Conservation (phyloP, 352 stramenopile species). For the Pythium sp. region DNA sequence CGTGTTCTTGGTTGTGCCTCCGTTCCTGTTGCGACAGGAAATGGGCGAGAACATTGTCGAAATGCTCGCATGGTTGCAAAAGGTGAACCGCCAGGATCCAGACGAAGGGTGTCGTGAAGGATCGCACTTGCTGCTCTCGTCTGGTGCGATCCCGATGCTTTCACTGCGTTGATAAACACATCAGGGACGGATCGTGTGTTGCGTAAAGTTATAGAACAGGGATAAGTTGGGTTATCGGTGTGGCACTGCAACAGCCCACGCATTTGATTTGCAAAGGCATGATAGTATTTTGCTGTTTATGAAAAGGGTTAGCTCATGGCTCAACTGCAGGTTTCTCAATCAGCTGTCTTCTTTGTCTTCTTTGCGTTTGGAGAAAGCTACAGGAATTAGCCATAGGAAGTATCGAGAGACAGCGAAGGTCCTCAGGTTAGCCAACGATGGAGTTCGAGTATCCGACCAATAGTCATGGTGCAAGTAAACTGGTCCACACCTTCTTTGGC, state of each 20-base stretch:
- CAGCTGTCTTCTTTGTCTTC: slow-evolving; percentile 16
- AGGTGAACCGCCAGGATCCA: slow-evolving; percentile 41
- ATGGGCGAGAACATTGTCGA: slow-evolving; percentile 41
- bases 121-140: slow-evolving; percentile 51
- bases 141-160: slow-evolving; percentile 30
- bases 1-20: slow-evolving; percentile 58
- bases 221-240: too few species aligned
- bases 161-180: slow-evolving; percentile 14
- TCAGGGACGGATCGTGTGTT: too few species aligned
- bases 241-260: too few species aligned
- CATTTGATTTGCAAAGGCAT: neutral
- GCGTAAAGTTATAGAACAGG: neutral
- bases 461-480: neutral
- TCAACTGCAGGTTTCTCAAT: neutral
- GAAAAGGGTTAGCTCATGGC: neutral
- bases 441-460: too few species aligned
- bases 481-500: slow-evolving; percentile 13
- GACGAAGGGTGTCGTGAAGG: slow-evolving; percentile 73
- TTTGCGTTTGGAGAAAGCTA: slow-evolving; percentile 15
- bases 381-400: neutral
- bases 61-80: slow-evolving; percentile 51
- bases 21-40: slow-evolving; percentile 55
- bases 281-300: neutral
- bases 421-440: neutral
- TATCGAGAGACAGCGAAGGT: too few species aligned